phyloP scores from a whole-genome alignment of 768 basidiomycete species.

The Hericium erinaceus region DNA sequence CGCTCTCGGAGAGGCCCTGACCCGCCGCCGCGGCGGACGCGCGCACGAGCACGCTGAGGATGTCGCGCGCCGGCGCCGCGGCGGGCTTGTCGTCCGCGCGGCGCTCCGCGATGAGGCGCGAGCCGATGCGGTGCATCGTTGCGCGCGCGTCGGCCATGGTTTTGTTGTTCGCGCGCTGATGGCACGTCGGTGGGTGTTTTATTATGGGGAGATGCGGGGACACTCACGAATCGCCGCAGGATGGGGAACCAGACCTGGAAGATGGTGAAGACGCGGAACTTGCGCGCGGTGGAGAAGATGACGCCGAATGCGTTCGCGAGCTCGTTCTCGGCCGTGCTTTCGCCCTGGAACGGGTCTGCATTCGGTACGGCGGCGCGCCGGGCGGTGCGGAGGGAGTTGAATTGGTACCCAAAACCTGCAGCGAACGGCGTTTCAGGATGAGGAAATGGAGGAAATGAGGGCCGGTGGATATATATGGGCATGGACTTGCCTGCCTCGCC shows the following conservation, averaged over 20 bases:
- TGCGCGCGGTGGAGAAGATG: conserved; percentile 44
- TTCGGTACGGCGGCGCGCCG: conserved; percentile 26
- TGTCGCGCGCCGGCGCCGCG: conserved; percentile 3
- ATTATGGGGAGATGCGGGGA: conserved; percentile 20
- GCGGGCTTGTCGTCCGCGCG: not conserved
- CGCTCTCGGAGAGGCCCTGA: conserved; percentile 45
- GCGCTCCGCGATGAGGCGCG: conserved; percentile 10
- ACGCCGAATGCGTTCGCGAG: conserved; percentile 45
- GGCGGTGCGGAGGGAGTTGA: conserved; percentile 38
- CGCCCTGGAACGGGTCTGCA: conserved; percentile 9
- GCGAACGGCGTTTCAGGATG: not conserved
- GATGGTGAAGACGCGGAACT: conserved; percentile 43
- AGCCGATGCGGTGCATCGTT: conserved; percentile 11
- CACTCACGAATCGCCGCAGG: conserved; percentile 42
- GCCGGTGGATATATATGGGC: not conserved
- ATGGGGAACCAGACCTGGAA: conserved; percentile 52
- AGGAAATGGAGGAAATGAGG: not conserved
- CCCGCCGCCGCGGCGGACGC: conserved; percentile 42
- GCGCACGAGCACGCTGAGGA: conserved; percentile 31
- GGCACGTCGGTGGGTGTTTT: conserved; percentile 14
- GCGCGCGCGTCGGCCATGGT: conserved; percentile 3
- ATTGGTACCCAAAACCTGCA: conserved; percentile 48
- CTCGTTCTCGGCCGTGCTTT: conserved; percentile 31
- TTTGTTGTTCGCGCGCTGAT: conserved; percentile 5
- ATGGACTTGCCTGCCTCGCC: conserved; percentile 47